These are phyloP conservation scores for Amphichorda felina DNA, from an alignment of 2,329 filamentous ascomycete species.

Conservation along the genomic window DNA sequence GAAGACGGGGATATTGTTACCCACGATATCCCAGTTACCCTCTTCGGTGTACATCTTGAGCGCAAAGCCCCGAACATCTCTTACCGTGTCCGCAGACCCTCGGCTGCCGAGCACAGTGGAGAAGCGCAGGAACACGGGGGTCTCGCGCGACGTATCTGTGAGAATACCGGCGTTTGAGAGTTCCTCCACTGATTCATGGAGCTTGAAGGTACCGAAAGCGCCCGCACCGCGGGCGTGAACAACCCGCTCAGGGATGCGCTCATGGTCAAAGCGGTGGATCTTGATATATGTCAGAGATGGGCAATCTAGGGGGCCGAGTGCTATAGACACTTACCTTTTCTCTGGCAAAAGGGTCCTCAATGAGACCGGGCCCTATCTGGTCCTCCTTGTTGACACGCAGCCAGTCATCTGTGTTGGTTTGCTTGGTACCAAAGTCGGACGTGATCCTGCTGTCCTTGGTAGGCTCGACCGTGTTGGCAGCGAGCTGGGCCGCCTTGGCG, in stretches of 20 bases:
- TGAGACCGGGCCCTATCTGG: constrained; percentile 50
- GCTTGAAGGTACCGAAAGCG: constrained; percentile 59
- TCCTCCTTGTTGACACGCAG: constrained; percentile 51
- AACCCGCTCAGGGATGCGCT: constrained; percentile 40
- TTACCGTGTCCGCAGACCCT: constrained; percentile 68
- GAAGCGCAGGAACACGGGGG: constrained; percentile 60
- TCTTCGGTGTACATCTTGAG: constrained; percentile 57
- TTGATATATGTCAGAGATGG: constrained; percentile 16
- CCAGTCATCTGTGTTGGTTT: constrained; percentile 68
- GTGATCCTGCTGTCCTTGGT: constrained; percentile 51
- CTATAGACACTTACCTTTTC: constrained; percentile 54
- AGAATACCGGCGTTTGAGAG: constrained; percentile 56
- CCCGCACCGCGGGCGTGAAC: constrained; percentile 62
- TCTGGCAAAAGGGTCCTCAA: constrained; percentile 61
- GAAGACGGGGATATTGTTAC: constrained; percentile 65
- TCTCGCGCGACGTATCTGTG: constrained; percentile 24
- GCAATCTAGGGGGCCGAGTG: neutral
- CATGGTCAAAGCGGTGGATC: constrained; percentile 64
- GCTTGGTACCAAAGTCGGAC: constrained; percentile 65
- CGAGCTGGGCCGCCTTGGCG: constrained; percentile 51
- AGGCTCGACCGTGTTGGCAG: constrained; percentile 44
- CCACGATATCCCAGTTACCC: constrained; percentile 57
- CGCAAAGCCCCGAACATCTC: constrained; percentile 74
- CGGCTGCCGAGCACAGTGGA: constrained; percentile 67
- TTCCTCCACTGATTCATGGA: constrained; percentile 54